Evolutionary conservation across 2,329 filamentous ascomycete genomes (phyloP), one percentile per base, ranked within the genome.

Genomic region (Trichophyton simii): DNA sequence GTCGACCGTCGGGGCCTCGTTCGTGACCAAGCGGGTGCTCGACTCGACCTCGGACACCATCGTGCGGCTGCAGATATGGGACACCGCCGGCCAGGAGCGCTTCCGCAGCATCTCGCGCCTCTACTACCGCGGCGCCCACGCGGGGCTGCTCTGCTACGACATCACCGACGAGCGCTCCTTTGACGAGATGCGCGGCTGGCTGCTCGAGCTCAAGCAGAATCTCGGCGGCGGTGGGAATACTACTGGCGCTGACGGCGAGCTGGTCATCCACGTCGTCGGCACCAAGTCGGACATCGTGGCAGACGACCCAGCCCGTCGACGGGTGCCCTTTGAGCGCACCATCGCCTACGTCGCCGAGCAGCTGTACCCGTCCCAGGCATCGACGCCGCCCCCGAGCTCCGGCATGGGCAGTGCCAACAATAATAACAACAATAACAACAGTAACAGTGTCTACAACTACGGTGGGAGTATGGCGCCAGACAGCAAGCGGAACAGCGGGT

Each of bases 301-400:
- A 46, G 82, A 87, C 67, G 90, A 96, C 65, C 91, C 92, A 3
- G 80, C 82, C 4, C 80, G 81, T 64, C 85, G 92, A 61, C 85
- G 91, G 70, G 90, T 99, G 4, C 89, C 91, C 20, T 97, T 97
- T 72, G 92, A 99, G 75, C 84, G 89, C 65, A 96, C 91, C 72
- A 96, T 97, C 70, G 90, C 89, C 57, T 99, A 96, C 74, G 90
- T 96, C 44, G 91, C 91, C 28, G 91, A 96, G 74, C 89, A 96
- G 71, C 82, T 96, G 1, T 88, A 88, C 61, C 89, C 91, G 0
- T 83, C 84, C 31, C 75, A 83, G 59, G 81, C 82, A 61, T 82
- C 79, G 57, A 88, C 87, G 13, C 87, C 87, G 5, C 86, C 87
- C 0, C 79, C 85, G 1, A 87, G 85, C 1, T 83, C 84, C 7